phyloP scores from a whole-genome alignment of 2,329 filamentous ascomycete species.

The Colletotrichum agaves region DNA sequence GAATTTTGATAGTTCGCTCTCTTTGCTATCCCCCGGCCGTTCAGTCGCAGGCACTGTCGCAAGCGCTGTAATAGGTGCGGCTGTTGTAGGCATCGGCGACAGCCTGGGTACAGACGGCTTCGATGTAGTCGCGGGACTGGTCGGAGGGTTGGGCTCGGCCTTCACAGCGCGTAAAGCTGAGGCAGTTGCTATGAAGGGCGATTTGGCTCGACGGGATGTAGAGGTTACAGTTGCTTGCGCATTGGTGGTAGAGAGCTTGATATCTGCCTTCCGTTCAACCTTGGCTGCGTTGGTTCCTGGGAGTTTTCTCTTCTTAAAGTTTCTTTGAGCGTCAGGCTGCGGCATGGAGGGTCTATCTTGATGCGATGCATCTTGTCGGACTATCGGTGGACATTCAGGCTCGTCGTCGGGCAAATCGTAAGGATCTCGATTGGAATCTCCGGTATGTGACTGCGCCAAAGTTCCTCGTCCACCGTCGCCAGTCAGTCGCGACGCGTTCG shows the following conservation, averaged over 20 bases:
- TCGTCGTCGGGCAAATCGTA: constrained; percentile 30
- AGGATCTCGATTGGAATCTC: constrained; percentile 13
- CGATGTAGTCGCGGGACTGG: not conserved
- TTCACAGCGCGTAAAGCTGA: not conserved
- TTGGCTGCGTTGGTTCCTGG: constrained; percentile 1
- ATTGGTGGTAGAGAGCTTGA: not conserved
- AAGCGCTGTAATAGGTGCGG: too few species aligned
- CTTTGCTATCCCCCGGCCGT: not conserved
- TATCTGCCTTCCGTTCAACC: constrained; percentile 12
- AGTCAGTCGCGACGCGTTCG: constrained; percentile 16
- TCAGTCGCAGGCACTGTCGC: not conserved
- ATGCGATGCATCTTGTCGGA: constrained; percentile 13
- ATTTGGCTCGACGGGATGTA: constrained; percentile 1
- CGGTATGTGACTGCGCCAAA: not conserved
- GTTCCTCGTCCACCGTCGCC: not conserved
- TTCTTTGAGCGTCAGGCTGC: constrained; percentile 4
- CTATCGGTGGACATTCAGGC: not conserved
- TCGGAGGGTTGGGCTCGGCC: not conserved
- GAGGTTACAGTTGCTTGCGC: constrained; percentile 12
- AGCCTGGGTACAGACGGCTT: not conserved
- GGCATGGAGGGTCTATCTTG: not conserved
- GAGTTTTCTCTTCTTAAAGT: constrained; percentile 25
- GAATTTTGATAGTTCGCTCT: not conserved
- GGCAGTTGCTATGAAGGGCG: constrained; percentile 1
- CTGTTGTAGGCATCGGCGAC: not conserved